phyloP scores from a whole-genome alignment of 106 monocot species.

The Hemerocallis citrina region DNA sequence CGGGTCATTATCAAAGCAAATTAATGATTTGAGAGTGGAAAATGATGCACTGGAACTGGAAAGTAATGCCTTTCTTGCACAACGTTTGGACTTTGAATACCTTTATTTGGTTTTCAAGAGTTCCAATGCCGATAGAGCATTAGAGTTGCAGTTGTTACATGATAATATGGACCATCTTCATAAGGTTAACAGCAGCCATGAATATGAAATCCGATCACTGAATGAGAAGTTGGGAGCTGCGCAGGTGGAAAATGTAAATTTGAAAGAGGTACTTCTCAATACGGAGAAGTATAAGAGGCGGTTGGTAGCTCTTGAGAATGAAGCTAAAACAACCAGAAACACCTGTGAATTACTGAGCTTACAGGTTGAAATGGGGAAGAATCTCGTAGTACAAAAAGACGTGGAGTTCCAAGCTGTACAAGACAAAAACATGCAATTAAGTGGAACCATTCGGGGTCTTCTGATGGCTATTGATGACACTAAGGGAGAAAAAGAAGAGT shows the following conservation, averaged over 20 bases:
- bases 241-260: constrained; percentile 34
- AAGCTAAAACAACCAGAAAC: constrained; percentile 15
- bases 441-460: constrained; percentile 15
- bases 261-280: constrained; percentile 21
- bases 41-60: constrained; percentile 16
- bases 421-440: constrained; percentile 11
- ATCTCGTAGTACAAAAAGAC: constrained; percentile 21
- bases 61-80: constrained; percentile 28
- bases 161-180: constrained; percentile 25
- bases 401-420: constrained; percentile 6
- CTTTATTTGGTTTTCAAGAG: constrained; percentile 33
- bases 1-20: constrained; percentile 18
- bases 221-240: constrained; percentile 16
- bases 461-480: constrained; percentile 16
- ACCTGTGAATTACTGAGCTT: constrained; percentile 12
- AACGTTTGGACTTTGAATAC: constrained; percentile 34
- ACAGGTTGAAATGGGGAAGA: constrained; percentile 18
- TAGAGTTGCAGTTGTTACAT: constrained; percentile 13
- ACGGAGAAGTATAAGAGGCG: constrained; percentile 25
- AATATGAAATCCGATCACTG: constrained; percentile 20
- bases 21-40: constrained; percentile 25
- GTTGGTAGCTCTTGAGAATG: constrained; percentile 23
- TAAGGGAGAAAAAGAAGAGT: constrained; percentile 18
- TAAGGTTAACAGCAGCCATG: constrained; percentile 22
- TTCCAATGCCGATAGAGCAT: constrained; percentile 31